Evolutionary conservation across 2,329 filamentous ascomycete species (phyloP).

Genomic region (Microcyclosporella mali): DNA sequence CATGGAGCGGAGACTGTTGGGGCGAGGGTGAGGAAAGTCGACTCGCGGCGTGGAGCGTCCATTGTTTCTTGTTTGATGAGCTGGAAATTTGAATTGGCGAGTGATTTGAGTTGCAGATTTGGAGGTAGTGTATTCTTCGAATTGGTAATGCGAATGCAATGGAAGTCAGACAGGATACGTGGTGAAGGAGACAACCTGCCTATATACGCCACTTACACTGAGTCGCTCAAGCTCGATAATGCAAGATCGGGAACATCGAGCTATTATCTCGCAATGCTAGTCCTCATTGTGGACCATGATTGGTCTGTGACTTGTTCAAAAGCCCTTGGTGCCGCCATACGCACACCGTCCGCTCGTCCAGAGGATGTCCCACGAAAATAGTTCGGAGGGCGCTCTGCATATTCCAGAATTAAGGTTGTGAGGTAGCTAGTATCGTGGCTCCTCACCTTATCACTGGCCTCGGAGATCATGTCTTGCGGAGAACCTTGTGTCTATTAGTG

Average conservation of each 20-base stretch:
- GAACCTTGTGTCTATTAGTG: slow-evolving; percentile 2
- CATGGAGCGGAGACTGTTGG: slow-evolving; percentile 3
- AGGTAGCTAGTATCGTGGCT: slow-evolving; percentile 7
- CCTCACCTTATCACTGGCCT: slow-evolving; percentile 8
- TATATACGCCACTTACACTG: slow-evolving; percentile 6
- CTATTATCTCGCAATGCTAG: slow-evolving; percentile 2
- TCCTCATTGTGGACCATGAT: neutral
- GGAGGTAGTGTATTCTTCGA: too few relatives aligned
- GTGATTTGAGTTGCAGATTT: too few relatives aligned
- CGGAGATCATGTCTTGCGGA: slow-evolving; percentile 15
- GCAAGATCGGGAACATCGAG: neutral
- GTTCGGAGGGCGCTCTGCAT: too few relatives aligned
- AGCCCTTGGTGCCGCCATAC: slow-evolving; percentile 12
- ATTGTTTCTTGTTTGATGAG: slow-evolving; percentile 5
- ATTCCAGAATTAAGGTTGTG: slow-evolving; percentile 8
- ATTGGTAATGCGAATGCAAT: too few relatives aligned
- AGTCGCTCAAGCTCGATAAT: too few relatives aligned
- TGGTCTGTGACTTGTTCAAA: slow-evolving; percentile 12
- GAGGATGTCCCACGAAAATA: neutral
- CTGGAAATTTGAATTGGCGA: too few relatives aligned
- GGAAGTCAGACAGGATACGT: too few relatives aligned
- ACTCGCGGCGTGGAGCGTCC: slow-evolving; percentile 12
- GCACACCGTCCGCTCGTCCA: slow-evolving; percentile 16
- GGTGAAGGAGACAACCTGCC: slow-evolving; percentile 7
- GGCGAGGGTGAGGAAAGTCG: slow-evolving; percentile 18